Percentiles rank a stretch among this genome's conserved stretches.
These are phyloP conservation scores for Pleurotus cornucopiae DNA, from an alignment of 768 basidiomycete species.

Conservation along the genomic window DNA sequence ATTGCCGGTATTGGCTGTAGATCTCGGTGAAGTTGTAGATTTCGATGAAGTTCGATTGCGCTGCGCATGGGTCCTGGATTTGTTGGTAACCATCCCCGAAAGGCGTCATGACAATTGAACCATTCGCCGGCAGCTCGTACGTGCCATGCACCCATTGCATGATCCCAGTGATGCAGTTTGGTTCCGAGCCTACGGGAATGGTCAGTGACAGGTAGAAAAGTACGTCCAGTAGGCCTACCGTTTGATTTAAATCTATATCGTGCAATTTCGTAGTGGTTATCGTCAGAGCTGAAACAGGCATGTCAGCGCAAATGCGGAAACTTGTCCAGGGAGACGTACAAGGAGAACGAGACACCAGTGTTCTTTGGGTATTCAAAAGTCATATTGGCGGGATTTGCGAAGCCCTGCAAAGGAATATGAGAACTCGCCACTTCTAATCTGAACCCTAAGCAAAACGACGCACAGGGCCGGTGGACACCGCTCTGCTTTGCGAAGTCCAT, in stretches of 20 bases:
- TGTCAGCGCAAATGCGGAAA: constrained; percentile 4
- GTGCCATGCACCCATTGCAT: constrained; percentile 89
- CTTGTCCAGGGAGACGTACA: constrained; percentile 49
- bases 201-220: not conserved
- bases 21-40: constrained; percentile 74
- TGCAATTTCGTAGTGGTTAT: constrained; percentile 83
- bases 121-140: constrained; percentile 64
- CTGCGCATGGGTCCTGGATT: constrained; percentile 90
- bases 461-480: constrained; percentile 80
- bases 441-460: constrained; percentile 28
- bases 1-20: constrained; percentile 67
- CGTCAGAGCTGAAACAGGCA: constrained; percentile 45
- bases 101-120: constrained; percentile 72
- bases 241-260: constrained; percentile 89
- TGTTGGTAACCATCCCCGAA: constrained; percentile 91
- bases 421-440: constrained; percentile 1
- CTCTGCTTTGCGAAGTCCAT: constrained; percentile 78
- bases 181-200: constrained; percentile 60
- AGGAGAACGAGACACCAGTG: constrained; percentile 85
- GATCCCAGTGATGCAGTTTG: constrained; percentile 85
- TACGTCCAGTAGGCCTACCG: constrained; percentile 41
- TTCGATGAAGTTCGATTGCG: constrained; percentile 84
- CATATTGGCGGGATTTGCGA: constrained; percentile 79
- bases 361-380: constrained; percentile 81
- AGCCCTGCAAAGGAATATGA: constrained; percentile 45